These are phyloP conservation scores for Colletotrichum sublineola DNA, from an alignment of 2,329 filamentous ascomycete genomes.

Conservation along the genomic window DNA sequence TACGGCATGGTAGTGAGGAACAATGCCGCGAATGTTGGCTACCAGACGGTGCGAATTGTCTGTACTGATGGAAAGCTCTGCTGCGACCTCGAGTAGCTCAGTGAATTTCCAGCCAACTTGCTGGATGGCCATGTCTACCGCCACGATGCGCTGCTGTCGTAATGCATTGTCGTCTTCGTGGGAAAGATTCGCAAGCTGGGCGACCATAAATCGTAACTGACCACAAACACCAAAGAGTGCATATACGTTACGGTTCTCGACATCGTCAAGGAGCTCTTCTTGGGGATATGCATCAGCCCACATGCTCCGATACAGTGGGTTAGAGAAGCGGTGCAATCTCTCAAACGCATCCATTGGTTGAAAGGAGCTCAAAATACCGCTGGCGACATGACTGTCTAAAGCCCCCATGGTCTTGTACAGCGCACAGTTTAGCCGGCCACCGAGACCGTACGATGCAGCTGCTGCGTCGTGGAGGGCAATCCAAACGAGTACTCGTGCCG, in stretches of 20 bases:
- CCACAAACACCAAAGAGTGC: conserved; percentile 48
- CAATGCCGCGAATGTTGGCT: conserved; percentile 52
- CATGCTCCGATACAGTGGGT: conserved; percentile 50
- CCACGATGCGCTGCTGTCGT: conserved; percentile 40
- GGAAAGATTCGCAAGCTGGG: conserved; percentile 45
- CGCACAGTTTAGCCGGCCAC: conserved; percentile 50
- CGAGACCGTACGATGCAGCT: conserved; percentile 50
- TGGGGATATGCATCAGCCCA: conserved; percentile 53
- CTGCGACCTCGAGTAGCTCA: conserved; percentile 48
- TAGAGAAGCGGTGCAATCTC: conserved; percentile 50
- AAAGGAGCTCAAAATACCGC: conserved; percentile 18
- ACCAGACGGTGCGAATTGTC: conserved; percentile 49
- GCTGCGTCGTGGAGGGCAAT: conserved; percentile 50
- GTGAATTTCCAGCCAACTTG: conserved; percentile 44
- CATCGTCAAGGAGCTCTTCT: conserved; percentile 51
- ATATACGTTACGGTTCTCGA: conserved; percentile 53
- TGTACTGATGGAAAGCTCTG: conserved; percentile 45
- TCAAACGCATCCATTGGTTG: conserved; percentile 45
- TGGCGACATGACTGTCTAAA: not conserved
- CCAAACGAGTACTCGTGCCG: conserved; percentile 52
- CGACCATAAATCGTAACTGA: conserved; percentile 51
- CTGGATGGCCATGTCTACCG: conserved; percentile 44
- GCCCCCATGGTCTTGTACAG: conserved; percentile 44
- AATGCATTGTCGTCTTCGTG: conserved; percentile 44
- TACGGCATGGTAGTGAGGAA: conserved; percentile 53